Evolutionary conservation across 306 rosid genomes (phyloP).

Genomic region (Rubus parviflorus): DNA sequence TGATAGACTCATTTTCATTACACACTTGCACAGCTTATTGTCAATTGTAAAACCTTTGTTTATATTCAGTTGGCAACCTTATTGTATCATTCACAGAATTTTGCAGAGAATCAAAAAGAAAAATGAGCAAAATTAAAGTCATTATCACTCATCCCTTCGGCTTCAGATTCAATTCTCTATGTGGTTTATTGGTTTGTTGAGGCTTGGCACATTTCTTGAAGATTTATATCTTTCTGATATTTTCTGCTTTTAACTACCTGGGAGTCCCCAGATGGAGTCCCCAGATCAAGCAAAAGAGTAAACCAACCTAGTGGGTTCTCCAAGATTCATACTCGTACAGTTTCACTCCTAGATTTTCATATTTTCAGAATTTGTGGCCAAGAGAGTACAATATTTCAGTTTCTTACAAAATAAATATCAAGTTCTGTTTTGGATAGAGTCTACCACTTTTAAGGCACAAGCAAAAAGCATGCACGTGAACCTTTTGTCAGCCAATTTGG

Average conservation of each 20-base stretch:
- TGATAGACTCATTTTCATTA: constrained; percentile 31
- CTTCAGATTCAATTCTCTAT: neutral
- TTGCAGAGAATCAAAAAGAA: constrained; percentile 27
- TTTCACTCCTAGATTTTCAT: neutral
- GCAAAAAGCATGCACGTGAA: constrained; percentile 48
- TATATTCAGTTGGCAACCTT: constrained; percentile 35
- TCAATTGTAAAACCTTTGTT: constrained; percentile 40
- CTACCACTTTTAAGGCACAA: constrained; percentile 26
- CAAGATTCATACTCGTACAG: neutral
- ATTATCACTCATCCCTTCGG: neutral
- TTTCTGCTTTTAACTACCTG: neutral
- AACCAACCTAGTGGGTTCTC: neutral
- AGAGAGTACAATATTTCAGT: neutral
- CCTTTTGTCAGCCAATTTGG: constrained; percentile 35
- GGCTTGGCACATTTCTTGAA: neutral
- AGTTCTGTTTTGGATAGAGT: neutral
- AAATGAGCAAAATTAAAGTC: neutral
- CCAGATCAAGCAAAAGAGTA: neutral
- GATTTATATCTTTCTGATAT: neutral
- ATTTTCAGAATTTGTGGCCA: neutral
- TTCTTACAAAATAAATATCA: neutral
- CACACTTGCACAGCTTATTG: constrained; percentile 35
- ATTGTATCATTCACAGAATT: constrained; percentile 28
- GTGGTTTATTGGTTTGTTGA: neutral
- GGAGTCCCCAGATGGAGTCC: neutral